Evolutionary conservation across 108 stramenopile species (phyloP).

Genomic region (Schizochytrium sp.): DNA sequence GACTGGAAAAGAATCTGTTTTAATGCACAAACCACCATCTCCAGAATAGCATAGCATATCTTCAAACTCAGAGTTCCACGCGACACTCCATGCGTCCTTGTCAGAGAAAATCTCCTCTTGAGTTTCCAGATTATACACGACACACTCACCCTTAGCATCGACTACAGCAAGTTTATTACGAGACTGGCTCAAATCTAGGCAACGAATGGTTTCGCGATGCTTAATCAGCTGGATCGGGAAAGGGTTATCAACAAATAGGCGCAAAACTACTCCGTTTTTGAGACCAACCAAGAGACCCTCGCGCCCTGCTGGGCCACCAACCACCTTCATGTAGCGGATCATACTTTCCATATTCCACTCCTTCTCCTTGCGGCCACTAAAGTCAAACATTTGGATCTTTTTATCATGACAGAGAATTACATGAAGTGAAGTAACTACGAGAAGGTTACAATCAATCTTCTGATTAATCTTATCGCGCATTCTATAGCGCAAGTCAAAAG

Average conservation of each 20-base stretch:
- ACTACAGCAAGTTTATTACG: constrained; percentile 72
- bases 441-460: constrained; percentile 62
- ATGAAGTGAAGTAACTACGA: constrained; percentile 72
- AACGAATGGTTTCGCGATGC: constrained; percentile 63
- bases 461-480: constrained; percentile 69
- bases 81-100: constrained; percentile 65
- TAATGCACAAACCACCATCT: constrained; percentile 71
- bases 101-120: constrained; percentile 67
- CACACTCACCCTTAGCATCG: constrained; percentile 66
- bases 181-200: constrained; percentile 58
- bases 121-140: constrained; percentile 71
- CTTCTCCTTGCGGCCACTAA: constrained; percentile 67
- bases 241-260: constrained; percentile 76
- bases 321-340: constrained; percentile 70
- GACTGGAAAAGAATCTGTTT: constrained; percentile 72
- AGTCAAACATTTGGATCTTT: constrained; percentile 70
- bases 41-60: constrained; percentile 79
- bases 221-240: constrained; percentile 76
- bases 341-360: constrained; percentile 75
- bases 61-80: constrained; percentile 76
- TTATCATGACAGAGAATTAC: constrained; percentile 71
- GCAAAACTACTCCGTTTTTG: constrained; percentile 69
- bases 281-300: constrained; percentile 78
- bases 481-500: constrained; percentile 71
- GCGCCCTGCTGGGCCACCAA: constrained; percentile 74